A percentile compares a stretch with the other conserved stretches of the same genome.
These are phyloP conservation scores for Mycena haematopus DNA, from an alignment of 768 basidiomycete genomes.

Conservation along the genomic window DNA sequence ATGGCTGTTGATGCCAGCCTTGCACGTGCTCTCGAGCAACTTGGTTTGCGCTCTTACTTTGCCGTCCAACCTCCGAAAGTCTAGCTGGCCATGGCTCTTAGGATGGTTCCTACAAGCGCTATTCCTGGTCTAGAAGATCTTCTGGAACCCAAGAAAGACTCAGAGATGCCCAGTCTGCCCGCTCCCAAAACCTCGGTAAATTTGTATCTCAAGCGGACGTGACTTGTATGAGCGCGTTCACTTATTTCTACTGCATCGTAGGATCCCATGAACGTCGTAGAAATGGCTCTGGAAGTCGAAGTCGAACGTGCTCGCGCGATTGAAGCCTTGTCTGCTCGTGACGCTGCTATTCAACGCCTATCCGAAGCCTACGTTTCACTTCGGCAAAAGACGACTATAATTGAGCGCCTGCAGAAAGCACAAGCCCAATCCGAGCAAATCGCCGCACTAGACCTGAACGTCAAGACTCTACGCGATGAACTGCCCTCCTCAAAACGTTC, in stretches of 20 bases:
- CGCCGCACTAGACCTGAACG: constrained; percentile 42
- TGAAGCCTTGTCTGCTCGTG: constrained; percentile 69
- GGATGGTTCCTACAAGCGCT: constrained; percentile 10
- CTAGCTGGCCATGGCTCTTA: constrained; percentile 13
- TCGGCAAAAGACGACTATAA: constrained; percentile 61
- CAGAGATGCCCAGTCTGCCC: constrained; percentile 8
- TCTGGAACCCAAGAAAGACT: constrained; percentile 21
- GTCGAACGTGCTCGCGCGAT: constrained; percentile 56
- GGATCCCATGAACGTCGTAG: constrained; percentile 55
- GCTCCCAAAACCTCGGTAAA: constrained; percentile 21
- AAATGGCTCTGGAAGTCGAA: constrained; percentile 62
- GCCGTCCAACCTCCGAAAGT: background rate
- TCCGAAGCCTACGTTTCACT: constrained; percentile 65
- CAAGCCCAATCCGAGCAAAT: constrained; percentile 45
- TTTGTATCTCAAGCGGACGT: background rate
- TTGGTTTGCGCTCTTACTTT: too few relatives aligned
- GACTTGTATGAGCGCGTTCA: constrained; percentile 2
- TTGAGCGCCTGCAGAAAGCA: constrained; percentile 55
- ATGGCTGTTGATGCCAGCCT: too few relatives aligned
- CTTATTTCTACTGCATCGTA: constrained; percentile 30
- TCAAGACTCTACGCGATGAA: constrained; percentile 46
- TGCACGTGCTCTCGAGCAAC: too few relatives aligned
- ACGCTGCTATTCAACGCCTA: constrained; percentile 63
- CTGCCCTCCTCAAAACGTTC: constrained; percentile 34
- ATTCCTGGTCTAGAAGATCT: constrained; percentile 23